phyloP scores from a whole-genome alignment of 345 rosid genomes.

The Linum tenue region DNA sequence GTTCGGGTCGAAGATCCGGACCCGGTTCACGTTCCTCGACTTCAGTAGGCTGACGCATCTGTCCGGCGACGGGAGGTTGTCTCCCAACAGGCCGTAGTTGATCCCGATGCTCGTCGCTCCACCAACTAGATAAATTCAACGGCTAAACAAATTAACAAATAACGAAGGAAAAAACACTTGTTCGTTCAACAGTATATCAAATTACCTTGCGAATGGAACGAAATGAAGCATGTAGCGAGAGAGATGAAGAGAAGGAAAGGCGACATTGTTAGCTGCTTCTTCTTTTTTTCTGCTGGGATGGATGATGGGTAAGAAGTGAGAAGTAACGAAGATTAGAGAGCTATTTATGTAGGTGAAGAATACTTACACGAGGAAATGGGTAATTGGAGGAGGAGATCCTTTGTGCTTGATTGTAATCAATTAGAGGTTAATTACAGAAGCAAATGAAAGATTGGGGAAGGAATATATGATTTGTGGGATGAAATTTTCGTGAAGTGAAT shows the following conservation, averaged over 20 bases:
- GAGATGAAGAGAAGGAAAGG: not conserved
- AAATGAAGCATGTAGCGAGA: not conserved
- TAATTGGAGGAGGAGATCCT: not conserved
- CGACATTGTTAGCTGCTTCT: not conserved
- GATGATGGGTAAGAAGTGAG: not conserved
- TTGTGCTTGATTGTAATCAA: not conserved
- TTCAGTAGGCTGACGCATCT: not conserved
- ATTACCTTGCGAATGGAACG: not conserved
- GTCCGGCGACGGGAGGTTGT: conserved; percentile 8
- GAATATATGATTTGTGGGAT: not conserved
- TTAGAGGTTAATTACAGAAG: not conserved
- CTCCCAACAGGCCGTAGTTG: conserved; percentile 3
- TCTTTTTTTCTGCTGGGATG: not conserved
- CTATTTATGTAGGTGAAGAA: not conserved
- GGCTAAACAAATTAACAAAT: too few relatives aligned
- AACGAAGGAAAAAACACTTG: too few relatives aligned
- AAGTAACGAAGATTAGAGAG: not conserved
- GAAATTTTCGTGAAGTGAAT: too few relatives aligned
- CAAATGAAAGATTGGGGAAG: not conserved
- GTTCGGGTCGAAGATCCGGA: conserved; percentile 10
- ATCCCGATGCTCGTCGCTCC: not conserved
- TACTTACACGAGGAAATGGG: not conserved
- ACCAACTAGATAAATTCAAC: not conserved
- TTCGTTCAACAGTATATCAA: too few relatives aligned
- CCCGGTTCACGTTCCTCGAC: not conserved